Base-by-base conservation (phyloP, 768 basidiomycete genomes). In the Clavulina sp. region DNA sequence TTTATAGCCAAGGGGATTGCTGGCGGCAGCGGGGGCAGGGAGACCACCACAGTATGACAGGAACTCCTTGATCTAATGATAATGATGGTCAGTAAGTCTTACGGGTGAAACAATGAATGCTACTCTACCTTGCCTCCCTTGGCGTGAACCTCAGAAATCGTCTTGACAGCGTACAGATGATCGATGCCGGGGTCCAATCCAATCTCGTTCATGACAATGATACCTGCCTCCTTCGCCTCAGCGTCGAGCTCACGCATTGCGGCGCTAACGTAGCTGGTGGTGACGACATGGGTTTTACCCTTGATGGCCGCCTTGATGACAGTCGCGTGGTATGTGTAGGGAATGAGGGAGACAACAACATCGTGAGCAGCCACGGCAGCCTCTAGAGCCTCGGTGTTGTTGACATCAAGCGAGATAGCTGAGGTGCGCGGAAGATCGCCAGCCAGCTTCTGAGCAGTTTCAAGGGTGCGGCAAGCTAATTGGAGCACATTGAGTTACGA, bases 1-100 rank as follows among this genome's bases (percentile, higher is more conserved):
- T 66, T 96, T 96, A 78, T 96, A 99, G 7, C 93, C 93, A 52
- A 97, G 81, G 2, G 95, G 91, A 70, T 97, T 99, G 61, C 80
- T 79, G 3, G 88, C 77, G 61, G 82, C 82, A 60, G 87, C 81
- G 4, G 89, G 86, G 0, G 91, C 87, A 46, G 92, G 91, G 46
- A 96, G 82, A 53, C 93, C 93, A 62, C 92, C 91, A 57, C 93
- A 97, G 75, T 88, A 95, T 0, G 86, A 91, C 51, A 83, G 68
- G 76, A 97, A 97, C 58, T 84, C 70, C 62, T 85, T 91, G 67
- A 93, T 72, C 84, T 87, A n/a, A n/a, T n/a, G 56, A 4, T 47
- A 4, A 28, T 4, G 9, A 46, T 26, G 9, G 43, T 46, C 43
- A 26, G 24, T 31, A 38, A 19, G 9, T 19, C 34, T 19, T 9